Evolutionary conservation across 1,284 basidiomycete genomes (phyloP).

Genomic region (Amylostereum chailletii): DNA sequence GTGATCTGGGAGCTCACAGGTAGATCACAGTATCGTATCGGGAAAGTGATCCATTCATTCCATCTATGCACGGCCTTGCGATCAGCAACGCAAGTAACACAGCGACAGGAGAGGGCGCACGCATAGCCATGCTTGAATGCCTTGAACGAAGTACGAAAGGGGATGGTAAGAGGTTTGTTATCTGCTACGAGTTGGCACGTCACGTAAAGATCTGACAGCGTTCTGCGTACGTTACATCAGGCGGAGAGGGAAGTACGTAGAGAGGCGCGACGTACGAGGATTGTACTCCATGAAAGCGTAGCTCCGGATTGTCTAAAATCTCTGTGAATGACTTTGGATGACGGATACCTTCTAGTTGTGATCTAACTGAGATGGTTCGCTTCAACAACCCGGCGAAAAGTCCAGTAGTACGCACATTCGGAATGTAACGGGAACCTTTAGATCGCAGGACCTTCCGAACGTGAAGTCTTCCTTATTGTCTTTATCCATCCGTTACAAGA

Average conservation of each 20-base stretch:
- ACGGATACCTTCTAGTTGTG: slow-evolving; percentile 74
- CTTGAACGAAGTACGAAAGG: slow-evolving; percentile 88
- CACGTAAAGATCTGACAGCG: slow-evolving; percentile 87
- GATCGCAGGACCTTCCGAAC: slow-evolving; percentile 77
- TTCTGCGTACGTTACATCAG: slow-evolving; percentile 32
- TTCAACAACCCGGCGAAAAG: not conserved
- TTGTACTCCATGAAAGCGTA: slow-evolving; percentile 74
- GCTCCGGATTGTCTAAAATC: slow-evolving; percentile 68
- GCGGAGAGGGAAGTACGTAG: slow-evolving; percentile 16
- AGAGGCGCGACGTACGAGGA: slow-evolving; percentile 45
- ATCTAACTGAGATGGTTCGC: slow-evolving; percentile 34
- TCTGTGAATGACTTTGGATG: slow-evolving; percentile 67
- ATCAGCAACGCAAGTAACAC: not conserved
- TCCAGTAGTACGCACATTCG: slow-evolving; percentile 58
- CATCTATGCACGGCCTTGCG: slow-evolving; percentile 46
- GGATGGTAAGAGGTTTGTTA: slow-evolving; percentile 87
- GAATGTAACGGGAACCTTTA: slow-evolving; percentile 81
- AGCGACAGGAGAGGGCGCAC: slow-evolving; percentile 30
- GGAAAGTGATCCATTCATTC: slow-evolving; percentile 91
- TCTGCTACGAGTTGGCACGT: slow-evolving; percentile 87
- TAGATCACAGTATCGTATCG: slow-evolving; percentile 87
- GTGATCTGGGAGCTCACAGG: slow-evolving; percentile 84
- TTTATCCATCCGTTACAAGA: slow-evolving; percentile 48
- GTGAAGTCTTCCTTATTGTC: slow-evolving; percentile 80
- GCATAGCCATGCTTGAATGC: slow-evolving; percentile 79